phyloP scores from a whole-genome alignment of 129 eudicot genomes.

The Kitagawia praeruptora region DNA sequence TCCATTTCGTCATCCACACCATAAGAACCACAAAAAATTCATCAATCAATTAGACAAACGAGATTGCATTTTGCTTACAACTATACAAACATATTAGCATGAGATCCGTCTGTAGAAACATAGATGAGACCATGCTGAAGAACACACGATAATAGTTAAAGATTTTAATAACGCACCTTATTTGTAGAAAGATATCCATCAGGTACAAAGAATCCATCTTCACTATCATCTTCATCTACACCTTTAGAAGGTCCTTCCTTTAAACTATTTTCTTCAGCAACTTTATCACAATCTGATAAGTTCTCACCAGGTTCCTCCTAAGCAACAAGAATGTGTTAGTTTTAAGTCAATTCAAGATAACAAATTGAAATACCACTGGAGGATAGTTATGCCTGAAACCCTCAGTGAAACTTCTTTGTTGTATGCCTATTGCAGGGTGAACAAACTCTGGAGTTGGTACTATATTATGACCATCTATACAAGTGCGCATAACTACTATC shows the following conservation, averaged over 20 bases:
- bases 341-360: neutral
- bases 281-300: slow-evolving; percentile 90
- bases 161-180: slow-evolving; percentile 40
- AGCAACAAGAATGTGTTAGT: too few species aligned
- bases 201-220: slow-evolving; percentile 92
- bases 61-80: too few species aligned
- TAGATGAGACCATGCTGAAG: too few species aligned
- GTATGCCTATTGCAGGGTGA: too few species aligned
- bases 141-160: too few species aligned
- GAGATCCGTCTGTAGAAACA: too few species aligned
- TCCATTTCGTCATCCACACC: slow-evolving; percentile 69
- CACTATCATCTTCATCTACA: slow-evolving; percentile 84
- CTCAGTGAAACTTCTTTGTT: too few species aligned
- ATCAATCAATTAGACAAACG: too few species aligned
- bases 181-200: slow-evolving; percentile 94
- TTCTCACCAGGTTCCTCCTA: slow-evolving; percentile 99
- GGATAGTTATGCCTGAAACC: neutral
- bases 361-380: neutral
- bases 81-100: too few species aligned
- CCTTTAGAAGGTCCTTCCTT: slow-evolving; percentile 51
- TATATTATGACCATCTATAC: too few species aligned
- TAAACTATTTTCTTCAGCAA: slow-evolving; percentile 60
- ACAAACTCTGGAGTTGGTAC: too few species aligned
- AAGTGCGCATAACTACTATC: too few species aligned
- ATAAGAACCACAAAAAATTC: slow-evolving; percentile 22